A percentile compares a stretch with the other conserved stretches of the same genome.
These are phyloP conservation scores for Canna indica DNA, from an alignment of 176 grass and related monocot genomes.

Conservation along the genomic window DNA sequence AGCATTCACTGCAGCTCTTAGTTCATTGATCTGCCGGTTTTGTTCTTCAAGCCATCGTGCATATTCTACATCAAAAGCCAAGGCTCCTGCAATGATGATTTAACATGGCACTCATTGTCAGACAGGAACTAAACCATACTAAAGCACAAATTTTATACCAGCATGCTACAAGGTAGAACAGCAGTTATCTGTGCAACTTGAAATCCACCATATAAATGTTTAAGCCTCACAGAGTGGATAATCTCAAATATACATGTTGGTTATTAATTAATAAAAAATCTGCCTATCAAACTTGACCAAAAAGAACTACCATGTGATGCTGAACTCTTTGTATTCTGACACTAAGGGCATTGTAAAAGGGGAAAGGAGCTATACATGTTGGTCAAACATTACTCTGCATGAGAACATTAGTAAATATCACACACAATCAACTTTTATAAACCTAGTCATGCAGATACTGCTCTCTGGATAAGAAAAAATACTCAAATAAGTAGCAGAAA, in stretches of 20 bases:
- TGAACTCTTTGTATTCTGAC: too few species aligned
- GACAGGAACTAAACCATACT: background rate
- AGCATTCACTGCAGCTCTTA: slow-evolving; percentile 13
- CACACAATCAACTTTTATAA: background rate
- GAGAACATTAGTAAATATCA: background rate
- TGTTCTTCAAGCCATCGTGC: slow-evolving; percentile 12
- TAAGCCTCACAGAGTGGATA: too few species aligned
- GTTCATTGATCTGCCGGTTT: slow-evolving; percentile 6
- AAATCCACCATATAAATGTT: background rate
- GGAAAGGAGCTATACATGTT: background rate
- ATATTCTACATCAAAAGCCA: slow-evolving; percentile 17
- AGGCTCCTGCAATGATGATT: slow-evolving; percentile 2
- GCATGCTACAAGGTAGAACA: background rate
- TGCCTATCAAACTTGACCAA: too few species aligned
- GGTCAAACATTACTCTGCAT: background rate
- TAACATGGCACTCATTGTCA: background rate
- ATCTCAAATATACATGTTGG: too few species aligned
- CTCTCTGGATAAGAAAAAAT: background rate
- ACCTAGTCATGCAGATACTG: background rate
- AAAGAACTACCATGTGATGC: too few species aligned
- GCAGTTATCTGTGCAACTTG: background rate
- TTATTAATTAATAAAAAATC: too few species aligned
- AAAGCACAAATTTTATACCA: background rate
- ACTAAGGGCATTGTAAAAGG: background rate
- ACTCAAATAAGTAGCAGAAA: background rate